Conservation (phyloP, 192 early-diverging fungal genomes). For the Coemansia sp. region DNA sequence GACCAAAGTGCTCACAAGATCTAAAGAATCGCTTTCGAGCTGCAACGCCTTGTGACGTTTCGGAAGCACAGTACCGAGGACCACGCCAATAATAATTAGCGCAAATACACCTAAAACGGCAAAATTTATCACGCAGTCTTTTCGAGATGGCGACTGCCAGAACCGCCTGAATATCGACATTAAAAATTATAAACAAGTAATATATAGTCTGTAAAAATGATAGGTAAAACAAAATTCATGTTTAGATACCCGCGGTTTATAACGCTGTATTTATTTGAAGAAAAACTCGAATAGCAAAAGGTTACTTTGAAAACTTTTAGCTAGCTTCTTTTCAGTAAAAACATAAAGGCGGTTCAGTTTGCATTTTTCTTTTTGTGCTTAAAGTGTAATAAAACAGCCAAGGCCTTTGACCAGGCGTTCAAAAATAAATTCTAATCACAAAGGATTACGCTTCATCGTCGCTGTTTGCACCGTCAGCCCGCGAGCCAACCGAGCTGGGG, state of each 20-base stretch:
- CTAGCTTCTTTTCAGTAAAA: neutral
- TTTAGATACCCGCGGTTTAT: too few relatives aligned
- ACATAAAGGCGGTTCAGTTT: too few relatives aligned
- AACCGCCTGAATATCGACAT: constrained; percentile 4
- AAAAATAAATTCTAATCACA: neutral
- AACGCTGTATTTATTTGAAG: too few relatives aligned
- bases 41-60: neutral
- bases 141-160: constrained; percentile 1
- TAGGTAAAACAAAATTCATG: too few relatives aligned
- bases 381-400: neutral
- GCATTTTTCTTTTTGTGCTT: neutral
- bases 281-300: too few relatives aligned
- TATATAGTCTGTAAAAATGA: too few relatives aligned
- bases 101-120: neutral
- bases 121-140: neutral
- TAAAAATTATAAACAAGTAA: neutral
- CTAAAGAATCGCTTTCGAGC: neutral
- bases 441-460: constrained; percentile 5
- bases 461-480: neutral
- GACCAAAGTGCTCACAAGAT: neutral
- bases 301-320: neutral
- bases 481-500: neutral
- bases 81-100: neutral
- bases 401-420: neutral
- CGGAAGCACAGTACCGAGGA: constrained; percentile 8